These are phyloP conservation scores for Solanum pennellii DNA, from an alignment of 257 asterid species.

Conservation along the genomic window DNA sequence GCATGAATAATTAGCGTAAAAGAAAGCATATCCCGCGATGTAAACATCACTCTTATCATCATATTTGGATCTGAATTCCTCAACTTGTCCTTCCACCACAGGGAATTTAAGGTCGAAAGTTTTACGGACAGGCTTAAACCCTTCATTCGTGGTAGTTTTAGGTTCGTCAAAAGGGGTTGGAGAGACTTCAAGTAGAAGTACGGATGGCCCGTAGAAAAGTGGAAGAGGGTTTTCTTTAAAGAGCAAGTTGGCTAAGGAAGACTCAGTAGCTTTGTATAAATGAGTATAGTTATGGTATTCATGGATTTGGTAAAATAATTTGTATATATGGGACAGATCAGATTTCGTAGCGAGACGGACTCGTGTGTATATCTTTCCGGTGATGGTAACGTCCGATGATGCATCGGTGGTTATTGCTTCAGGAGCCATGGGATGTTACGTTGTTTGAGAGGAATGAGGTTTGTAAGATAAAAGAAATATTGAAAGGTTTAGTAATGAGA, in stretches of 20 bases:
- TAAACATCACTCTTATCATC: background rate
- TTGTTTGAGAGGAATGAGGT: background rate
- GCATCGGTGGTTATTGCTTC: background rate
- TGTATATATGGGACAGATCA: background rate
- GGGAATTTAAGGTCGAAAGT: background rate
- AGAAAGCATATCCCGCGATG: background rate
- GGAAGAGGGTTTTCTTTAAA: background rate
- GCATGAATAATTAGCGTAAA: background rate
- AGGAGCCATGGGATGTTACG: background rate
- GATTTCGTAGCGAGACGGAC: background rate
- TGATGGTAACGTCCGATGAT: background rate
- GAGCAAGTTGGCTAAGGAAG: background rate
- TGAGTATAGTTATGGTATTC: background rate
- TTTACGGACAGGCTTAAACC: background rate
- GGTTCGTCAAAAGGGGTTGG: background rate
- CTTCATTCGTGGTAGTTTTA: background rate
- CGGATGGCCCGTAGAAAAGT: background rate
- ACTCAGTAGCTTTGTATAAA: background rate
- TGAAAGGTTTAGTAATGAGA: background rate
- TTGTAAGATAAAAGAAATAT: background rate
- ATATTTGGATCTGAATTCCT: background rate
- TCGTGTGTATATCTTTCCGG: background rate
- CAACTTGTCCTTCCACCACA: background rate
- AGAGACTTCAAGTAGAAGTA: background rate
- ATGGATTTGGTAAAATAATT: background rate